Base-by-base conservation (phyloP, 2,329 filamentous ascomycete species). In the Talaromyces atroroseus region DNA sequence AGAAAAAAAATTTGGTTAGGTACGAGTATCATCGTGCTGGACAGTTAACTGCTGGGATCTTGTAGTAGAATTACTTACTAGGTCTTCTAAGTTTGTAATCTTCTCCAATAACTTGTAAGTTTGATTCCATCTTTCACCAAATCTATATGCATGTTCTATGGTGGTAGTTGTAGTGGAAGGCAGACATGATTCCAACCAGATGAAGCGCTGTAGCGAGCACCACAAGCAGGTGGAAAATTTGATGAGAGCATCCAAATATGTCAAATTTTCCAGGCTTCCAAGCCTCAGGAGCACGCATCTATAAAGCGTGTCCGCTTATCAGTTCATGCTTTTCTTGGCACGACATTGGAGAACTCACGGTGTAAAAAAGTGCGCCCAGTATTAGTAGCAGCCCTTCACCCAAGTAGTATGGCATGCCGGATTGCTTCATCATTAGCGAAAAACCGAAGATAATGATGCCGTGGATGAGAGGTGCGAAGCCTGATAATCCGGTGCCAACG, bases 161-260 rank as follows among this genome's bases (percentile, higher is more conserved):
- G 59, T 71, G 65, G 24, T 66, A 53, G 44, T 53, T 67, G 60
- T 66, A 70, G 23, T 68, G 63, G 53, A 67, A 66, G 16, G 68
- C 69, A 42, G 62, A 62, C 60, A 68, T 58, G 44, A 74, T 62
- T 1, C 69, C 74, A 45, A 70, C 61, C 42, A 77, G 59, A 64
- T 80, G 73, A 12, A 74, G 64, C 26, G 67, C 60, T 24, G 72
- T 71, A 5, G 72, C 74, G 5, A 78, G 32, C 0, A 77, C 76
- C 10, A 72, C 70, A 2, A 71, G 63, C 3, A 70, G 38, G 56
- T 72, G 70, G 60, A 67, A 73, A 16, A 71, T 59, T 3, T 66
- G 66, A 56, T 72, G 70, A 5, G 68, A 72, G 14, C 63, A 62
- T 16, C 66, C 66, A 61, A 65, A 71, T 32, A 72, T 64, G 51